Evolutionary conservation across 148 eudicot genomes (phyloP).

Genomic region (Vaccinium vitisidaea): DNA sequence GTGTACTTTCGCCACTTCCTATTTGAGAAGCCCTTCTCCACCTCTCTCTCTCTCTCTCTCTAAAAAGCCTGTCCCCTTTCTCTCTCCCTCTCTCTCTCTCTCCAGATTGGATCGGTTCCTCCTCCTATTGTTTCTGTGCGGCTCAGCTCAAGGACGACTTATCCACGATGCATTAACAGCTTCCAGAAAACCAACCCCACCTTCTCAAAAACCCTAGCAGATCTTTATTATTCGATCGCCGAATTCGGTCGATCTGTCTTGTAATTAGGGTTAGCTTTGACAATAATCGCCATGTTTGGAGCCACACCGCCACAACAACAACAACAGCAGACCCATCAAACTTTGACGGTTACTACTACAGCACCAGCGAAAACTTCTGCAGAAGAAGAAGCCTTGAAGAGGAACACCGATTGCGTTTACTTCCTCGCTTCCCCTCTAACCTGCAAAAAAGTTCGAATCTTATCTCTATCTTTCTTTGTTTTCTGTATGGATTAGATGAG

Average conservation of each 20-base stretch:
- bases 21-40: neutral
- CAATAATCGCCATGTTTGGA: conserved; percentile 16
- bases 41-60: conserved; percentile 10
- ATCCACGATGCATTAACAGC: neutral
- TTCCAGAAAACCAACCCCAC: neutral
- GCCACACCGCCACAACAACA: conserved; percentile 3
- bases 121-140: neutral
- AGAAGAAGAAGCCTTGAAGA: conserved; percentile 72
- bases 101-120: conserved; percentile 14
- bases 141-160: neutral
- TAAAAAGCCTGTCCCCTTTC: neutral
- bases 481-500: neutral
- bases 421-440: conserved; percentile 91
- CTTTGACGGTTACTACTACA: neutral
- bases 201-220: neutral
- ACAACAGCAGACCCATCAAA: neutral
- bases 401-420: conserved; percentile 85
- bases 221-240: neutral
- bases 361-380: conserved; percentile 18
- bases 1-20: neutral
- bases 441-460: conserved; percentile 68
- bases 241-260: neutral
- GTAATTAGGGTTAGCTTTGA: conserved; percentile 9
- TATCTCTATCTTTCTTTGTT: neutral
- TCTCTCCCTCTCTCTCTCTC: neutral